Evolutionary conservation across 208 protist species (phyloP).

Genomic region (Leishmania amazonensis): DNA sequence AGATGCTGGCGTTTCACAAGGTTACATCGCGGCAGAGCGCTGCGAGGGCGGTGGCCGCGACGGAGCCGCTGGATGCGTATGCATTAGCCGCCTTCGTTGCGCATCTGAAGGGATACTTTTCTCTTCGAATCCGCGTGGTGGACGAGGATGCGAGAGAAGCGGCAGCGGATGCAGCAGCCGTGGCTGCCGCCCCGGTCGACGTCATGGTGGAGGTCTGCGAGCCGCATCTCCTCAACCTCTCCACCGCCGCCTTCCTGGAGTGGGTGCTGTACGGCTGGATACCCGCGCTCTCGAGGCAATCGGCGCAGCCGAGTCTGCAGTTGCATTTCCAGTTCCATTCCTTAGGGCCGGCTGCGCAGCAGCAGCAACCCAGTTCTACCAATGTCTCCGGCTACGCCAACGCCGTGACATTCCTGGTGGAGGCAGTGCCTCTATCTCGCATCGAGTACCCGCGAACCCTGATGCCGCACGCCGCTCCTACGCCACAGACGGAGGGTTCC

Average conservation of each 20-base stretch:
- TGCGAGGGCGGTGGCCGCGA: not conserved
- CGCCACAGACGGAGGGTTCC: not conserved
- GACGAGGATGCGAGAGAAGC: not conserved
- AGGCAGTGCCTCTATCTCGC: conserved; percentile 20
- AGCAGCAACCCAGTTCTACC: conserved; percentile 3
- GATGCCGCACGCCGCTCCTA: not conserved
- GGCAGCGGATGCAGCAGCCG: not conserved
- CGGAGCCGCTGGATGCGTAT: conserved; percentile 2
- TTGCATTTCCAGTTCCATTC: conserved; percentile 19
- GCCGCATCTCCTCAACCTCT: conserved; percentile 59
- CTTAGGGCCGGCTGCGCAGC: not conserved
- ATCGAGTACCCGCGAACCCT: conserved; percentile 31
- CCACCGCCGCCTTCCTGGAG: conserved; percentile 64
- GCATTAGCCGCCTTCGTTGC: conserved; percentile 1
- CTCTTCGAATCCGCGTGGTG: conserved; percentile 15
- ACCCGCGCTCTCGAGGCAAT: not conserved
- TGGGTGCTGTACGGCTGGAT: conserved; percentile 52
- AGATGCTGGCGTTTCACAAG: conserved; percentile 15
- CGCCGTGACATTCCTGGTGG: conserved; percentile 36
- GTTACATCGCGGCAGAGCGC: conserved; percentile 16
- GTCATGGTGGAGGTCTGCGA: conserved; percentile 21
- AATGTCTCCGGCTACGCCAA: conserved; percentile 4
- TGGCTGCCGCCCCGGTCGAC: not conserved
- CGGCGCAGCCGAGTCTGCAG: conserved; percentile 7
- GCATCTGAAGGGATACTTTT: conserved; percentile 21